Percentiles rank a stretch among this genome's conserved stretches.
Conservation (phyloP, 495 filamentous ascomycete genomes). For the Talaromyces stipitatus region DNA sequence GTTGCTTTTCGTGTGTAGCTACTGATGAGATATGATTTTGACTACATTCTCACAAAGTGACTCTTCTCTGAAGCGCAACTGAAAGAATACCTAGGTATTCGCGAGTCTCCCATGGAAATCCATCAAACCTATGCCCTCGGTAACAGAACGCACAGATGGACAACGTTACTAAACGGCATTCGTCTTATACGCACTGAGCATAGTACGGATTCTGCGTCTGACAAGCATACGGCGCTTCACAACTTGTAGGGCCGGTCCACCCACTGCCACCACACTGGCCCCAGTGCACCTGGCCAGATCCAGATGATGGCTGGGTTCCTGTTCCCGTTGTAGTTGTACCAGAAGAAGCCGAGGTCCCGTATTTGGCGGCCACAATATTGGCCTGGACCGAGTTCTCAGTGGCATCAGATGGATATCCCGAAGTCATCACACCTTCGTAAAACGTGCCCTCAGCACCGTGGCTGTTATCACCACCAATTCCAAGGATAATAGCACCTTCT, state of each 20-base stretch:
- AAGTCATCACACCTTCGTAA: constrained; percentile 55
- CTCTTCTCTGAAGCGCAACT: too few species aligned
- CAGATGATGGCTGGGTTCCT: background rate
- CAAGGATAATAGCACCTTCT: constrained; percentile 54
- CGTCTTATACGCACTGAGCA: background rate
- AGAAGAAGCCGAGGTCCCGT: constrained; percentile 21
- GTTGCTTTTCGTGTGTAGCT: too few species aligned
- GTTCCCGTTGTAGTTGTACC: background rate
- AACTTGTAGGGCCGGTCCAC: constrained; percentile 27
- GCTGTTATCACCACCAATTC: constrained; percentile 52
- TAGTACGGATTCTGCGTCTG: background rate
- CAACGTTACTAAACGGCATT: too few species aligned
- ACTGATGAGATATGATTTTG: too few species aligned
- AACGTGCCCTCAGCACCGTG: constrained; percentile 47
- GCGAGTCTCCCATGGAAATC: too few species aligned
- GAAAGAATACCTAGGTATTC: too few species aligned
- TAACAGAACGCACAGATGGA: too few species aligned
- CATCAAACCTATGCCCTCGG: too few species aligned
- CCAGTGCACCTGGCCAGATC: constrained; percentile 17
- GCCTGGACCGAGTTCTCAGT: constrained; percentile 50
- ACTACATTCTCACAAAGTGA: too few species aligned
- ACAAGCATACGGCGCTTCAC: constrained; percentile 26
- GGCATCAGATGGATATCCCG: constrained; percentile 47
- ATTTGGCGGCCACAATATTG: constrained; percentile 49
- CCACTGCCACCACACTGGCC: constrained; percentile 31